These are phyloP conservation scores for Ogataea sp. DNA, from an alignment of 805 yeast species.

Conservation along the genomic window DNA sequence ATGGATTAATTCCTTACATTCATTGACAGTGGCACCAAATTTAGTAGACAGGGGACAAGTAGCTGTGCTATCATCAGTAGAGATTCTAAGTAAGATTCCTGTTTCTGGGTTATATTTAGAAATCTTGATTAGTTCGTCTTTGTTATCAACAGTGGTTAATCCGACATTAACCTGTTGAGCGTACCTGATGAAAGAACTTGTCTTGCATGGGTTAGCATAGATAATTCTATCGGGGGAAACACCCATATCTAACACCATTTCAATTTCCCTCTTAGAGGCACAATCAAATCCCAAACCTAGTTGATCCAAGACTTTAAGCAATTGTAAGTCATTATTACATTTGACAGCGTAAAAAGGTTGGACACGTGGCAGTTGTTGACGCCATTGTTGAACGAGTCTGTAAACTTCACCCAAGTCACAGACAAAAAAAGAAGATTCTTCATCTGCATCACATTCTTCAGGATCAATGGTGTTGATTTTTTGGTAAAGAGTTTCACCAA, in stretches of 20 bases:
- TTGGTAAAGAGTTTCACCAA: conserved; percentile 21
- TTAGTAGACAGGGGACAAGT: conserved; percentile 82
- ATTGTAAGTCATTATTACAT: conserved; percentile 70
- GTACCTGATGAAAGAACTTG: conserved; percentile 69
- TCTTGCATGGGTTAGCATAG: conserved; percentile 92
- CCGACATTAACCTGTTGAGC: conserved; percentile 51
- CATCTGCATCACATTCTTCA: conserved; percentile 61
- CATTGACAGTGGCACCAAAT: conserved; percentile 68
- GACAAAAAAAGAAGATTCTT: conserved; percentile 80
- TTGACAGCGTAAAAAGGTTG: conserved; percentile 92
- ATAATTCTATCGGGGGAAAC: conserved; percentile 60
- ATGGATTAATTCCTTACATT: conserved; percentile 47
- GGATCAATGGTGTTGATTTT: conserved; percentile 40
- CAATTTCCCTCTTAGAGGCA: conserved; percentile 84
- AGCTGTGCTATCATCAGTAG: conserved; percentile 85
- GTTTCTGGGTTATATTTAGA: conserved; percentile 60
- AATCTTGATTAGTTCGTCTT: conserved; percentile 75
- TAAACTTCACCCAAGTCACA: conserved; percentile 74
- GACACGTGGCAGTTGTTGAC: conserved; percentile 54
- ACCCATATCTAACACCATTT: conserved; percentile 52
- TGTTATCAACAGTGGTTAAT: conserved; percentile 84
- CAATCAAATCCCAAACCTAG: conserved; percentile 84
- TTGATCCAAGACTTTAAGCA: conserved; percentile 47
- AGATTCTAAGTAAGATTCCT: conserved; percentile 66
- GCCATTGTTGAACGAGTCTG: conserved; percentile 61